phyloP scores from a whole-genome alignment of 257 asterid species.

The Echium plantagineum region DNA sequence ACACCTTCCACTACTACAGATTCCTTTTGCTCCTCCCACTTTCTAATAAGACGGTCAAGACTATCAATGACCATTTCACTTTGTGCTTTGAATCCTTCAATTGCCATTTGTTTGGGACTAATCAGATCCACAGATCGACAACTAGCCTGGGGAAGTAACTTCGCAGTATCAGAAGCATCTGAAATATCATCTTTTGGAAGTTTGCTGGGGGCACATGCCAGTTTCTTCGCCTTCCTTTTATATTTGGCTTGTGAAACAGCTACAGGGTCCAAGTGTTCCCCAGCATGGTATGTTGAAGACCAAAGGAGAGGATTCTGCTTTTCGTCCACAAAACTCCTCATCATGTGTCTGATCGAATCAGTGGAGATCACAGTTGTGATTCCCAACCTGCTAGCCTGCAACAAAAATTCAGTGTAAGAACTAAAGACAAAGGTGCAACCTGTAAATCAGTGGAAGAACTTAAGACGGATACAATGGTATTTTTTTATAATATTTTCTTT shows the following conservation, averaged over 20 bases:
- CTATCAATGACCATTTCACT: conserved; percentile 99
- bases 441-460: not conserved
- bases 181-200: conserved; percentile 29
- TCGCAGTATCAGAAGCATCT: conserved; percentile 23
- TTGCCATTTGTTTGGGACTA: conserved; percentile 86
- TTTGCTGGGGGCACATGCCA: conserved; percentile 43
- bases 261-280: conserved; percentile 82
- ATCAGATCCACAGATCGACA: conserved; percentile 40
- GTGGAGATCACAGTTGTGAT: conserved; percentile 94
- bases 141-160: conserved; percentile 31
- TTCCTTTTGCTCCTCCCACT: conserved; percentile 95
- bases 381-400: conserved; percentile 96
- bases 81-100: conserved; percentile 96
- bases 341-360: conserved; percentile 98
- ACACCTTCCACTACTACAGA: conserved; percentile 99
- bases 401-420: conserved; percentile 2
- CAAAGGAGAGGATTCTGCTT: conserved; percentile 86
- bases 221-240: conserved; percentile 78
- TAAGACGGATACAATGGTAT: not conserved
- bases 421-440: not conserved
- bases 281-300: conserved; percentile 99
- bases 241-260: conserved; percentile 90
- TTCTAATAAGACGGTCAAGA: conserved; percentile 87
- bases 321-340: conserved; percentile 96
- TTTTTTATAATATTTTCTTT: not conserved